Percentiles rank a stretch among this genome's conserved stretches.
Conservation (phyloP, 2,329 filamentous ascomycete species). For the Sarocladium strictum region DNA sequence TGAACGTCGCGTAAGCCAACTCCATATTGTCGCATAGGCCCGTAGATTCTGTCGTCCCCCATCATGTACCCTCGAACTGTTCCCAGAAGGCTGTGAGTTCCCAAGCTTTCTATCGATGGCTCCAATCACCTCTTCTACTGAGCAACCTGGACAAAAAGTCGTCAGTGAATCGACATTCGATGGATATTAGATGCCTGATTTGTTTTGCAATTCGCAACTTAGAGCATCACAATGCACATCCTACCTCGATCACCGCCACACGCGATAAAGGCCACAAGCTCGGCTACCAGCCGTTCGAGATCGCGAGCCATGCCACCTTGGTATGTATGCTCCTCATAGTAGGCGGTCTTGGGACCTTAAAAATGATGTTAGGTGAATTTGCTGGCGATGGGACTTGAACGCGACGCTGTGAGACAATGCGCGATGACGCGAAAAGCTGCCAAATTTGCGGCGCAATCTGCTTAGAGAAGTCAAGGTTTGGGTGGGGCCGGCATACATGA, state of each 20-base stretch:
- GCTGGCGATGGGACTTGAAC: constrained; percentile 7
- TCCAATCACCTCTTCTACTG: constrained; percentile 24
- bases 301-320: constrained; percentile 27
- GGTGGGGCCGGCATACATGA: not conserved
- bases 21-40: constrained; percentile 27
- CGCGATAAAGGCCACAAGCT: constrained; percentile 29
- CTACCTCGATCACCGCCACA: constrained; percentile 32
- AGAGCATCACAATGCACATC: constrained; percentile 11
- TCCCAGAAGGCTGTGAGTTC: constrained; percentile 13
- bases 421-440: not conserved
- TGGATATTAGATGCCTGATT: too few relatives aligned
- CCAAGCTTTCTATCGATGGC: constrained; percentile 23
- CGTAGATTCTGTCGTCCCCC: constrained; percentile 14
- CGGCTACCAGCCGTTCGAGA: constrained; percentile 31
- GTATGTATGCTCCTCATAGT: constrained; percentile 20
- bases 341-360: not conserved
- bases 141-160: constrained; percentile 20
- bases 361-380: not conserved
- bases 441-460: not conserved
- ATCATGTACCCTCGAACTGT: not conserved
- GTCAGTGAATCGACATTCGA: too few relatives aligned
- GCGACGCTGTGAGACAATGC: not conserved
- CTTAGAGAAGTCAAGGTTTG: not conserved
- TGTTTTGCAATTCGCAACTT: too few relatives aligned
- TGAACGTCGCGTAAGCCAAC: constrained; percentile 26